Evolutionary conservation across 2,329 filamentous ascomycete genomes (phyloP), one percentile per base, ranked within the genome.

Genomic region (Pseudopyrenochaeta lycopersici): DNA sequence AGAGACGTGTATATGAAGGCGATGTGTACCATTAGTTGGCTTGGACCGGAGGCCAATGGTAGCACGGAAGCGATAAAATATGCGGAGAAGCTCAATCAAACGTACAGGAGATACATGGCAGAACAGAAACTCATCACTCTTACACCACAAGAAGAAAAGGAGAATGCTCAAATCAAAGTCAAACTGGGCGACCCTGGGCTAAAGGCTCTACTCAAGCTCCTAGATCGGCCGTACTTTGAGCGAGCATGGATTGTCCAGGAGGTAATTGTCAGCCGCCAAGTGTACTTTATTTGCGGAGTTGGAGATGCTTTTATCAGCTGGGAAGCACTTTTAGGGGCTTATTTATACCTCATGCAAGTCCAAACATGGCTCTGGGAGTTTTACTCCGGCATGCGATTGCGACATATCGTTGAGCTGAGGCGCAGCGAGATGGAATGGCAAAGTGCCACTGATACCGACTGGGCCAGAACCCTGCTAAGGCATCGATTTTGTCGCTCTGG

Each of bases 161-260:
- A 45, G 18, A 9, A 35, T 1, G 30, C 33, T 4, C 6, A 47
- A 3, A 15, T 48, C 2, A 3, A 20, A 17, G 32, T 49, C 10
- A 49, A 30, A 20, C 6, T 53, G 2, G 43, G 43, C 7, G 30
- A 47, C 32, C 45, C 38, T 7, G 10, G 9, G 9, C 42, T 56
- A 11, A 47, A 48, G 18, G 49, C 54, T 14, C 20, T 56, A 11
- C 33, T 52, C 7, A 40, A 29, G 20, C 21, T 60, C 3, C 36
- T 57, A 1, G 32, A 49, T 14, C 39, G 57, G 15, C 43, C 49
- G 17, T 60, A 52, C 14, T 60, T 57, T 30, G 35, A 46, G 17
- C 46, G 57, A 1, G 42, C 47, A 7, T 60, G 57, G 57, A 58
- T 60, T 15, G 47, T 54, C 11, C 57, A 60, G 35, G 57, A 60